Evolutionary conservation across 108 stramenopile genomes (phyloP), one percentile per base, ranked within the genome.

Genomic region (Bacterosira constricta): DNA sequence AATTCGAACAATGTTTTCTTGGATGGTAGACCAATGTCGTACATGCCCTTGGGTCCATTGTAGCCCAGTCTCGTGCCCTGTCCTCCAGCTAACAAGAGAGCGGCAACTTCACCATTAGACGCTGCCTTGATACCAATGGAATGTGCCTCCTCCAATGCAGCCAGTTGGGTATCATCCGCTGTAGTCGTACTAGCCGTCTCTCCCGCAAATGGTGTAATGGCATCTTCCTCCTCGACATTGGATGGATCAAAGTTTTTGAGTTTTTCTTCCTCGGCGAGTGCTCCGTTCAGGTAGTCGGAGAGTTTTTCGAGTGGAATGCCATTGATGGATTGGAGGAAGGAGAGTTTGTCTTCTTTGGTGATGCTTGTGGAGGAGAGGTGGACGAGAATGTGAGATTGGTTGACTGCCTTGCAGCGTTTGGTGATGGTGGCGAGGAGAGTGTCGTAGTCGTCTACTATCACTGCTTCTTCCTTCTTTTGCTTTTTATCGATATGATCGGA

Each of bases 31-130:
- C 94, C 92, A 37, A 98, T 96, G 69, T 94, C 84, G 80, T 97
- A 98, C 87, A 88, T 91, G 35, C 98, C 99, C 82, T 99, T 99
- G 39, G 98, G 97, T 3, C 96, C 94, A 50, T 84, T 73, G 69
- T 88, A 98, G 10, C 98, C 98, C 3, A 99, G 85, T 32, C 99
- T 85, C 17, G 98, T 99, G 63, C 98, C 98, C 83, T 97, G 97
- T 8, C 98, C 98, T 20, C 98, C 98, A 11, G 94, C 86, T 23
- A 99, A 75, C 7, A 98, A 85, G 31, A 99, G 68, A 27, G 94
- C 93, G 8, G 97, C 99, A 0, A 99, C 97, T 64, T 94, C 26
- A 13, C 87, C 85, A 26, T 64, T 44, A 15, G 25, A 4, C 17
- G 90, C 84, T 39, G 91, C 94, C 7, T 85, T 60, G 26, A 92